phyloP scores from a whole-genome alignment of 2,329 filamentous ascomycete genomes.

The Colletotrichum incanum region DNA sequence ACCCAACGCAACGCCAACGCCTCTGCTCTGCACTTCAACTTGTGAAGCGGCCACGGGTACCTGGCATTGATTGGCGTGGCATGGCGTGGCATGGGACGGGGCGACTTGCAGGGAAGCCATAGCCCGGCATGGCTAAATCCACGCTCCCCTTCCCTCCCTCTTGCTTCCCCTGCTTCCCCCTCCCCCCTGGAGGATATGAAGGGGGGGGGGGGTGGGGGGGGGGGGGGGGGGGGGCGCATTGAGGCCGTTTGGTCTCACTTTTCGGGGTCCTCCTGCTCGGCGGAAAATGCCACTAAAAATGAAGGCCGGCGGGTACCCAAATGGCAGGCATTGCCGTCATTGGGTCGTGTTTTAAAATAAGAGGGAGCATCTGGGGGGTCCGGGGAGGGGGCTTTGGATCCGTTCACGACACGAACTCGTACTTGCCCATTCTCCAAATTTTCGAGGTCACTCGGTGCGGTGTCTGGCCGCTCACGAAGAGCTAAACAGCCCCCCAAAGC shows the following conservation, averaged over 20 bases:
- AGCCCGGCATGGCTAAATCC: conserved; percentile 34
- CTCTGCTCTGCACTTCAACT: conserved; percentile 5
- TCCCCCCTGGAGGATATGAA: conserved; percentile 31
- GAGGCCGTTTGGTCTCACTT: conserved; percentile 23
- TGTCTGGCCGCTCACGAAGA: too few relatives aligned
- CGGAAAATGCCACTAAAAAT: neutral
- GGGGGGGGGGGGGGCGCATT: neutral
- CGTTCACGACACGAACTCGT: conserved; percentile 12
- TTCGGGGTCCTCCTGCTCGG: conserved; percentile 9
- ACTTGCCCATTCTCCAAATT: conserved; percentile 2
- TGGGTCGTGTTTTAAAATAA: conserved; percentile 41
- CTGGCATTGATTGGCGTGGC: conserved; percentile 39
- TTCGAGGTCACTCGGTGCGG: neutral
- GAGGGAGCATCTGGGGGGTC: conserved; percentile 32
- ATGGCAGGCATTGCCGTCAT: conserved; percentile 37
- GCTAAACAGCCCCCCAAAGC: neutral
- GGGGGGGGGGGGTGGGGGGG: conserved; percentile 16
- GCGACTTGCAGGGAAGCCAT: conserved; percentile 22
- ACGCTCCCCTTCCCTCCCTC: conserved; percentile 21
- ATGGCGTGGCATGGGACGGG: conserved; percentile 24
- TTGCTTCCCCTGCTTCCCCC: neutral
- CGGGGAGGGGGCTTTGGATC: conserved; percentile 8
- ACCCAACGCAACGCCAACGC: neutral
- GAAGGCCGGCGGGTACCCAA: conserved; percentile 6
- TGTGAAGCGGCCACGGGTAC: conserved; percentile 26